Conservation (phyloP, 257 asterid species). For the Craterostigma plantagineum region DNA sequence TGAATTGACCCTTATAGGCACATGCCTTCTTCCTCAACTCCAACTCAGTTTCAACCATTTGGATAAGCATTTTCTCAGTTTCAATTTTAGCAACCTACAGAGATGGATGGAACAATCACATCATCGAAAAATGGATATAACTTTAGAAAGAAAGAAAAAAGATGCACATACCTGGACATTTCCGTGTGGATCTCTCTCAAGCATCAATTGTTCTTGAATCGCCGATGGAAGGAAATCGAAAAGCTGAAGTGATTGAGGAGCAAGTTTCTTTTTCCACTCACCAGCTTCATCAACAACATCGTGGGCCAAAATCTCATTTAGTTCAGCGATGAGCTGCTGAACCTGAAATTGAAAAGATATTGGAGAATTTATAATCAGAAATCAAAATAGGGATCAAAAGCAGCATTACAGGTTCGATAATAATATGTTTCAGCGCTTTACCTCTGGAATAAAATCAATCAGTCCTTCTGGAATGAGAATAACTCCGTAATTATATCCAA, state of each 20-base stretch:
- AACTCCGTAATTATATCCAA: slow-evolving; percentile 90
- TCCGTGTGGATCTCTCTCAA: slow-evolving; percentile 99
- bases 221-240: slow-evolving; percentile 74
- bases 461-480: slow-evolving; percentile 97
- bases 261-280: slow-evolving; percentile 71
- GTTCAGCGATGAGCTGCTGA: slow-evolving; percentile 80
- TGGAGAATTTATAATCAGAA: slow-evolving; percentile 5
- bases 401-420: not conserved
- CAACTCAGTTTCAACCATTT: slow-evolving; percentile 96
- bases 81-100: slow-evolving; percentile 90
- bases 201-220: slow-evolving; percentile 89
- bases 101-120: not conserved
- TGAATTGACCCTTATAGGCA: slow-evolving; percentile 47
- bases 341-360: slow-evolving; percentile 35
- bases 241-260: slow-evolving; percentile 51
- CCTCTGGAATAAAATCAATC: slow-evolving; percentile 99
- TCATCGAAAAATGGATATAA: not conserved
- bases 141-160: slow-evolving; percentile 11
- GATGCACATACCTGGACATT: slow-evolving; percentile 60
- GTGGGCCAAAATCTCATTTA: slow-evolving; percentile 91
- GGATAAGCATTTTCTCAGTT: slow-evolving; percentile 83
- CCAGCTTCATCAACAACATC: slow-evolving; percentile 93
- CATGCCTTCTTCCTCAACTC: slow-evolving; percentile 47
- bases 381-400: slow-evolving; percentile 1
- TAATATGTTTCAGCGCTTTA: slow-evolving; percentile 6